Base-by-base conservation (phyloP, 352 stramenopile genomes). In the Phytophthora syringae region DNA sequence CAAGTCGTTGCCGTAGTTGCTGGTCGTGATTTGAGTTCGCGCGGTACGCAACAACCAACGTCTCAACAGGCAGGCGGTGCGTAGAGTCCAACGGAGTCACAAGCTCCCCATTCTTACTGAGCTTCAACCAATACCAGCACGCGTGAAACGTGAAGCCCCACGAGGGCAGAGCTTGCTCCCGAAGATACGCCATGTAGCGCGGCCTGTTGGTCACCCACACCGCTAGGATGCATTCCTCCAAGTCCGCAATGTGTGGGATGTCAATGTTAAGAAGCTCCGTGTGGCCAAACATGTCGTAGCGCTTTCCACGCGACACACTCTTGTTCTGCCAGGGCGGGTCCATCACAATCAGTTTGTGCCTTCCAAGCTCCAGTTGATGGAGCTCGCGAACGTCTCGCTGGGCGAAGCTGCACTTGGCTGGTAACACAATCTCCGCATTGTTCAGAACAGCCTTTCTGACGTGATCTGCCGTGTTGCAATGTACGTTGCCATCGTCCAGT, bases 241-340 rank as follows among this genome's bases (percentile, higher is more conserved):
- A 27, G 37, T 86, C 57, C 20, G 74, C 72, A 21, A 82, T 55
- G 13, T 51, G 32, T 12, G 64, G 27, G 2, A 82, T 27, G 30
- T 84, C 53, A 16, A 93, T 64, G 47, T 79, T 77, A 10, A 86
- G 44, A 40, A 93, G 47, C 32, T 89, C 74, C 15, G 56, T 75
- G 60, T 93, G 80, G 36, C 87, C 60, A 42, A 93, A 88, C 30
- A 65, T 92, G 10, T 57, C 22, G 76, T 93, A 93, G 15, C 60
- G 64, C 15, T 77, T 75, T 52, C 76, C 76, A 40, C 85, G 79
- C 2, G 48, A 67, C 7, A 93, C 85, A 45, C 80, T 92, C 52
- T 92, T 93, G 76, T 93, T 93, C 40, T 84, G 68, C 85, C 85
- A 93, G 12, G 85, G 85, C 7, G 85, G 82, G 27, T 93, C 85